Base-by-base conservation (phyloP, 805 yeast genomes). In the Candida nitratophila region DNA sequence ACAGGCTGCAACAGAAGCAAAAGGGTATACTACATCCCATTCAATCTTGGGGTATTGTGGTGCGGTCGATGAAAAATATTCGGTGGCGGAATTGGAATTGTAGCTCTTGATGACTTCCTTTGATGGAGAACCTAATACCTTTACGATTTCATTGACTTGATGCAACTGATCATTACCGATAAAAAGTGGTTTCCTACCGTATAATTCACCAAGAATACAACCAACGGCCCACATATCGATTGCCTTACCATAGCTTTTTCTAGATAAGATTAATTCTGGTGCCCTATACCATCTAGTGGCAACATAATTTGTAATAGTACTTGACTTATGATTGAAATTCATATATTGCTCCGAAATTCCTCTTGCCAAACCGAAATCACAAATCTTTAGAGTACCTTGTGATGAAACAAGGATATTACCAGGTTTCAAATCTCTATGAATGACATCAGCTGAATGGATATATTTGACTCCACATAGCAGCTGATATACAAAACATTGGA, bases 281-380 rank as follows among this genome's bases (percentile, higher is more conserved):
- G 97, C 96, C 38, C 98, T 70, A 56, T 90, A 90, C 96, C 96
- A 90, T 46, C 97, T 67, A 0, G 97, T 90, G 0, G 96, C 96
- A 21, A 90, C 96, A 57, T 90, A 90, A 52, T 79, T 82, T 11
- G 95, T 86, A 24, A 86, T 85, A 15, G 75, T 70, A 27, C 59
- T 65, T 15, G 68, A 61, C 41, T 60, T 64, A 47, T 50, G 66
- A 54, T 56, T 63, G 31, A 44, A 44, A 37, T 54, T 58, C 60
- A 55, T 61, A 50, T 44, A 61, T 33, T 53, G 50, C 17, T 53
- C 57, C 11, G 60, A 55, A 12, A 87, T 70, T 1, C 95, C 95
- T 56, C 97, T 69, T 1, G 97, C 96, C 31, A 90, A 68, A 0
- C 98, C 98, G 69, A 90, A 90, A 64, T 90, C 98, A 63, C 97